phyloP scores from a whole-genome alignment of 1,284 basidiomycete species.

The Sporisorium sorghi region DNA sequence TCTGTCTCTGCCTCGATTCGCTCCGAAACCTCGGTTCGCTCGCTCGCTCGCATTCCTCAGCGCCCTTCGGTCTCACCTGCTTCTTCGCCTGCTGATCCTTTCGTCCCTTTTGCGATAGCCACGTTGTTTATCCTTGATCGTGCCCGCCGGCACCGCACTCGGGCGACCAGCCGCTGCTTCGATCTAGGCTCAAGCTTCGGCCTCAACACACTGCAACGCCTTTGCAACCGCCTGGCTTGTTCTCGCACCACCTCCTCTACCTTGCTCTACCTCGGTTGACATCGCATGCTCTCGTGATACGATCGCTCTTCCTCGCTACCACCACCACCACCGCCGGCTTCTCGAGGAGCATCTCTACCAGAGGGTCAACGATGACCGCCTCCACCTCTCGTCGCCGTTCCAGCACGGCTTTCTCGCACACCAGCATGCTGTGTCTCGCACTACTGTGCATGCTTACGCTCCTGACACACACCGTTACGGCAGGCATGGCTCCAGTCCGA shows the following conservation, averaged over 20 bases:
- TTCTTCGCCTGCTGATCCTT: neutral
- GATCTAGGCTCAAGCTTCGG: no score
- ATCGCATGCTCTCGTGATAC: neutral
- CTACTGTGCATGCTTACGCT: constrained; percentile 16
- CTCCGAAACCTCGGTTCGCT: neutral
- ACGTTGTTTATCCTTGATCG: no score
- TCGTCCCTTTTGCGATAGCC: neutral
- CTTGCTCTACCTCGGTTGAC: no score
- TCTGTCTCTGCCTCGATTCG: neutral
- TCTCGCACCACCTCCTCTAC: neutral
- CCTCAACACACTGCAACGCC: no score
- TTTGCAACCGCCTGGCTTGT: no score
- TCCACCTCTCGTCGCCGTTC: neutral
- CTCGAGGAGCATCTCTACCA: neutral
- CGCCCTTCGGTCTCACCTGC: neutral
- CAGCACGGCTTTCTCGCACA: neutral
- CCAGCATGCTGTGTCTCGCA: constrained; percentile 20
- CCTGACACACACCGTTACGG: neutral
- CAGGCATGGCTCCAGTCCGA: constrained; percentile 3
- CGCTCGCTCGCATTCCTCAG: neutral
- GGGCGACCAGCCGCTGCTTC: neutral
- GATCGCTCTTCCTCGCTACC: neutral
- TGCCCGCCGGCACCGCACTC: neutral
- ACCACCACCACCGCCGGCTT: neutral
- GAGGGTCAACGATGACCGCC: neutral